A percentile compares a stretch with the other conserved stretches of the same genome.
phyloP scores from a whole-genome alignment of 192 early-diverging fungal genomes.

The Backusella psychrophila region DNA sequence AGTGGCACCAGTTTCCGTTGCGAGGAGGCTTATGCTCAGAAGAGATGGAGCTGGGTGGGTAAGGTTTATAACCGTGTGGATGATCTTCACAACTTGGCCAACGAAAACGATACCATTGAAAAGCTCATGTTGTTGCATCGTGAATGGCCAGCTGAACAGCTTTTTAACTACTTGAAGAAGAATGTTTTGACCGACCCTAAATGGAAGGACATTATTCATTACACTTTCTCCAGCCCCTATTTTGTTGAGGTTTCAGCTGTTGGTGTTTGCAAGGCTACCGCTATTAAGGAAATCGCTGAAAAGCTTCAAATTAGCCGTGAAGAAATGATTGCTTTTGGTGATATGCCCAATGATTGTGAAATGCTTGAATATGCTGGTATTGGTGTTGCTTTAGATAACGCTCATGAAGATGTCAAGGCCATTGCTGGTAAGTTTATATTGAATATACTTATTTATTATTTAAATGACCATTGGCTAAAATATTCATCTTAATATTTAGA shows the following conservation, averaged over 20 bases:
- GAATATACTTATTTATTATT: background rate
- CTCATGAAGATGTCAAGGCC: slow-evolving; percentile 19
- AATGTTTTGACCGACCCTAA: slow-evolving; percentile 13
- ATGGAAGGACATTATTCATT: slow-evolving; percentile 23
- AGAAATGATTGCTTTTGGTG: slow-evolving; percentile 48
- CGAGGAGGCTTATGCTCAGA: slow-evolving; percentile 16
- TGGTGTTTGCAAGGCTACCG: slow-evolving; percentile 44
- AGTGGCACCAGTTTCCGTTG: slow-evolving; percentile 24
- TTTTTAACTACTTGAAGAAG: slow-evolving; percentile 10
- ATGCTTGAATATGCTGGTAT: slow-evolving; percentile 45
- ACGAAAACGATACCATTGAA: slow-evolving; percentile 18
- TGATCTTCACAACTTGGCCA: slow-evolving; percentile 9
- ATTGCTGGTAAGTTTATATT: slow-evolving; percentile 18
- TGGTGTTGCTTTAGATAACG: slow-evolving; percentile 31
- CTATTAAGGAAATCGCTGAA: slow-evolving; percentile 35
- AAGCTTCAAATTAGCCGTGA: slow-evolving; percentile 7
- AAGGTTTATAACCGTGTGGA: slow-evolving; percentile 11
- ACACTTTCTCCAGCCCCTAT: slow-evolving; percentile 28
- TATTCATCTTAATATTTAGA: background rate
- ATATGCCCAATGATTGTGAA: slow-evolving; percentile 49
- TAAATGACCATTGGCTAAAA: background rate
- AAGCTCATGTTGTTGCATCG: slow-evolving; percentile 25
- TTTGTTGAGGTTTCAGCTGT: slow-evolving; percentile 48
- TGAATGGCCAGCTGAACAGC: slow-evolving; percentile 1
- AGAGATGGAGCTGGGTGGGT: slow-evolving; percentile 5